Base-by-base conservation (phyloP, 192 early-diverging fungal species). In the Piromyces finnis region DNA sequence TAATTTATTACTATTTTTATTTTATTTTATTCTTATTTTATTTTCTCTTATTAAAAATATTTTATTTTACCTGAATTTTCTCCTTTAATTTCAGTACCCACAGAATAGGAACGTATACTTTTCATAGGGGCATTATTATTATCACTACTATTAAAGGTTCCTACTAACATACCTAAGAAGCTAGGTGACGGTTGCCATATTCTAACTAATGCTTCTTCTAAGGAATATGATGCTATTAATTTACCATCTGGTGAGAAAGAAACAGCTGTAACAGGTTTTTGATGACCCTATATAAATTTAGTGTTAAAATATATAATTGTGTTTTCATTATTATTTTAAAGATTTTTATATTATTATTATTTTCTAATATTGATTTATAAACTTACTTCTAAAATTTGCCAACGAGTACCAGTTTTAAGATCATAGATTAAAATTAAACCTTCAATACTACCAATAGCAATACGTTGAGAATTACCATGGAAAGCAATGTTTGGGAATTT, bases 211-310 rank as follows among this genome's bases (percentile, higher is more conserved):
- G 89, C 88, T 81, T 95, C 93, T 29, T 88, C 84, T 13, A 93
- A 80, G 7, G 92, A 87, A 78, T 86, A 94, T 0, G 93, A 91
- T 0, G 91, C 92, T 78, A 95, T 88, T 9, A 91, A 85, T 83
- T 91, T 91, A 29, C 93, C 94, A 83, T 95, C 94, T 4, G 86
- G 85, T 13, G 95, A 96, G 83, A 94, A 95, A 13, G 89, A 84
- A 5, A 95, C 84, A 14, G 91, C 93, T 14, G 88, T 87, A 2
- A 94, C 87, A 27, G 92, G 59, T 41, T 85, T 87, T n/a, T 83
- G 82, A 78, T 95, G 93, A 0, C 94, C 94, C 92, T 93, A 81
- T 29, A 30, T 1, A 27, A n/a, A n/a, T n/a, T n/a, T n/a, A n/a
- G n/a, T n/a, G n/a, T n/a, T n/a, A n/a, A n/a, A n/a, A n/a, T n/a